A percentile compares a stretch with the other conserved stretches of the same genome.
phyloP scores from a whole-genome alignment of 306 rosid species.

The Albizia julibrissin region DNA sequence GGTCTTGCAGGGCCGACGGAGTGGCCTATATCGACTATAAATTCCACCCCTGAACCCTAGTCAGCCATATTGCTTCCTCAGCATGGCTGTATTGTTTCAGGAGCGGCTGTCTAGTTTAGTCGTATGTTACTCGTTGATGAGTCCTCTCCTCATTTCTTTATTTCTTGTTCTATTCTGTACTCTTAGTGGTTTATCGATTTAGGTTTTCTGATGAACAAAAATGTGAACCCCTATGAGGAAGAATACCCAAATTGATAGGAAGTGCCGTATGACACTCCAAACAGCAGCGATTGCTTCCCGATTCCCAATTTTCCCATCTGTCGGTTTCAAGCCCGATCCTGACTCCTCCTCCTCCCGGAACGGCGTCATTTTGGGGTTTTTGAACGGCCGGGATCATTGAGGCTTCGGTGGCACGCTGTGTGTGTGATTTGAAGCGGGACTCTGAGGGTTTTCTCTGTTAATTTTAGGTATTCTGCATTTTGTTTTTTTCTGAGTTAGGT shows the following conservation, averaged over 20 bases:
- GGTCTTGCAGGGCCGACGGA: not conserved
- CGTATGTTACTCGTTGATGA: not conserved
- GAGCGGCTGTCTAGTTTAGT: not conserved
- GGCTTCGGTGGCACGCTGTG: conserved; percentile 32
- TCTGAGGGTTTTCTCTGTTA: conserved; percentile 49
- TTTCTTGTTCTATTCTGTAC: not conserved
- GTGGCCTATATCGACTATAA: not conserved
- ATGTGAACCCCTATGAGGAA: conserved; percentile 60
- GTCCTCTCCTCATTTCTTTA: not conserved
- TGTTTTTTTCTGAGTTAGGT: conserved; percentile 3
- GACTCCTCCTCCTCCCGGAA: conserved; percentile 28
- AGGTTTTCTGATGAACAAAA: not conserved
- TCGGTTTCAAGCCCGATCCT: not conserved
- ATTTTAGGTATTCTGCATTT: not conserved
- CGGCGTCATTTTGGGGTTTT: conserved; percentile 13
- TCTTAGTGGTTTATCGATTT: not conserved
- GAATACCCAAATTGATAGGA: conserved; percentile 82
- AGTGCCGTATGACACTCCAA: conserved; percentile 96
- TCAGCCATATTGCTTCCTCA: not conserved
- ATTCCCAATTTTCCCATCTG: conserved; percentile 38
- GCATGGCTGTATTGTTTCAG: not conserved
- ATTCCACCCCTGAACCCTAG: not conserved
- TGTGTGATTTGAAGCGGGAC: conserved; percentile 83
- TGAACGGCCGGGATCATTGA: conserved; percentile 37
- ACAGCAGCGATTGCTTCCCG: conserved; percentile 40